Evolutionary conservation across 257 asterid genomes (phyloP), one percentile per base, ranked within the genome.

Genomic region (Solanum etuberosum): DNA sequence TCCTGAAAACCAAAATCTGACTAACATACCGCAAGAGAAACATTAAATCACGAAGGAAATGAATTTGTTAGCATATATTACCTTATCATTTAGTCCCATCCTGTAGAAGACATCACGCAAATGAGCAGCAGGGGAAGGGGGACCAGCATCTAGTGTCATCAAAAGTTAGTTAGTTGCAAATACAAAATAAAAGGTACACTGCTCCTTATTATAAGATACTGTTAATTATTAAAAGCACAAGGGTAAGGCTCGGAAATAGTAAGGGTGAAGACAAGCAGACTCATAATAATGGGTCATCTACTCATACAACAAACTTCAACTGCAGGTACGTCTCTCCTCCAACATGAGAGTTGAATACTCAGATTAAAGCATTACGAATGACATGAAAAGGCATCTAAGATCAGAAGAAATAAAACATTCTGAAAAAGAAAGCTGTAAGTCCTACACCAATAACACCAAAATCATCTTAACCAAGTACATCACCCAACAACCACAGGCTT

Each of bases 81-180:
- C 99, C 99, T 97, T 94, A 85, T 97, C 99, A 87, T 91, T 91
- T 85, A 97, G 86, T 78, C 99, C 99, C 99, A 97, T 97, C 87
- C 99, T 91, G 86, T 95, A 95, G 92, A 97, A 97, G 87, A 96
- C 98, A 73, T 93, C 96, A 15, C 99, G 99, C 83, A 97, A 88
- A 93, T 97, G 99, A 89, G 94, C 77, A 89, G 99, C 98, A 87
- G 99, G 99, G 57, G 98, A 94, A 85, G 97, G 98, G 42, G 99
- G 99, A 42, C 98, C 99, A 83, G 99, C 99, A 95, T 93, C 99
- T 97, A 92, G 81, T 34, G 90, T 88, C 90, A 90, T 63, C n/a
- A 46, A 77, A 76, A 68, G 6, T 42, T 61, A 78, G 86, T 87
- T 67, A 90, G 87, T 68, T 85, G 71, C 57, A 85, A 65, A 67